A percentile compares a stretch with the other conserved stretches of the same genome.
phyloP scores from a whole-genome alignment of 1,284 basidiomycete genomes.

The Lentinula novae-zelandiae region DNA sequence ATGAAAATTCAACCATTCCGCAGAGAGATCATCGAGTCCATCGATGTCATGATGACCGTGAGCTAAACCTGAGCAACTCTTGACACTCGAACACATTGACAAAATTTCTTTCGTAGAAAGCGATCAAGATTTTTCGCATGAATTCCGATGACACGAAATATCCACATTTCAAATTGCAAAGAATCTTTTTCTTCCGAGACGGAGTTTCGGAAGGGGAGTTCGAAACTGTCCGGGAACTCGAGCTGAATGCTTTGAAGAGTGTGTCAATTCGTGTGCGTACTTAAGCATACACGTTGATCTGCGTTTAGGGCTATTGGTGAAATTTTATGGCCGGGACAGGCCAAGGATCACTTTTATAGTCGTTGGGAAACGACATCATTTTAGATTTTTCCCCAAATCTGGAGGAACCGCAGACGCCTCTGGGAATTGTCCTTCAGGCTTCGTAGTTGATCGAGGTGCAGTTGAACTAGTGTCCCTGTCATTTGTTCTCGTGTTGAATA shows the following conservation, averaged over 20 bases:
- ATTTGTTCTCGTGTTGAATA: neutral
- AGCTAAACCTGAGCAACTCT: neutral
- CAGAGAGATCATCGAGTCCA: slow-evolving; percentile 46
- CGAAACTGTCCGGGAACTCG: slow-evolving; percentile 22
- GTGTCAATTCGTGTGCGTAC: neutral
- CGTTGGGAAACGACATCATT: slow-evolving; percentile 73
- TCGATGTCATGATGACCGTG: slow-evolving; percentile 39
- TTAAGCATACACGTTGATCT: neutral
- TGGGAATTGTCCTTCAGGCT: slow-evolving; percentile 74
- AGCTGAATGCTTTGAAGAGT: slow-evolving; percentile 28
- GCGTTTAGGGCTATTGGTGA: neutral
- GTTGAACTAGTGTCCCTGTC: neutral
- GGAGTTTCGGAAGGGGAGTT: slow-evolving; percentile 41
- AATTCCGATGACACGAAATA: neutral
- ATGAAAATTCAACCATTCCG: slow-evolving; percentile 43
- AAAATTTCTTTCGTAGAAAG: neutral
- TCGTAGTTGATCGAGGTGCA: slow-evolving; percentile 59
- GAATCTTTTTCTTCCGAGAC: slow-evolving; percentile 33
- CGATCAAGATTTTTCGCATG: neutral
- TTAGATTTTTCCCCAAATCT: slow-evolving; percentile 10
- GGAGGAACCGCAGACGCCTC: slow-evolving; percentile 53
- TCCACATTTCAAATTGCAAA: neutral
- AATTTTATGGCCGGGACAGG: neutral
- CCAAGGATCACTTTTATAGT: slow-evolving; percentile 62
- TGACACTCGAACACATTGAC: too few relatives aligned